Conservation (phyloP, 2,329 filamentous ascomycete species). For the Apiospora marii region DNA sequence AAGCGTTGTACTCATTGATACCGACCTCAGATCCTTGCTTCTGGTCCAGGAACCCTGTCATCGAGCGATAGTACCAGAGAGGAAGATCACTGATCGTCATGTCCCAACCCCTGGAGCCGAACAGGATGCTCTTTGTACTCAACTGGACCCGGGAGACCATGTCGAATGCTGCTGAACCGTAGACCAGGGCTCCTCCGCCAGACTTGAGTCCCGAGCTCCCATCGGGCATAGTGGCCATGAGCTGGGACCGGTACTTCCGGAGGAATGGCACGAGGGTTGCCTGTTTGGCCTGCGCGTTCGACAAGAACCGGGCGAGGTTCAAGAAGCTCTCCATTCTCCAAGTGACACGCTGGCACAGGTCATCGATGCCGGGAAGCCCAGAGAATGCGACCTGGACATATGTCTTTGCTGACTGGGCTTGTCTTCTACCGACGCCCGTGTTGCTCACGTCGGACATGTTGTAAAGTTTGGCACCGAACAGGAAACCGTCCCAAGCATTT, state of each 20-base stretch:
- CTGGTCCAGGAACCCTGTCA: not conserved
- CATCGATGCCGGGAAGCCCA: not conserved
- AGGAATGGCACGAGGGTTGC: not conserved
- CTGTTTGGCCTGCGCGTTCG: not conserved
- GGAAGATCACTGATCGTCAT: not conserved
- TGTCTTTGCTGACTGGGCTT: not conserved
- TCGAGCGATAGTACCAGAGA: not conserved
- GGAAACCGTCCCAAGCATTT: not conserved
- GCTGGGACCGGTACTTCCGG: not conserved
- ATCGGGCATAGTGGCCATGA: not conserved
- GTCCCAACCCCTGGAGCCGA: not conserved
- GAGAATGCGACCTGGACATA: not conserved
- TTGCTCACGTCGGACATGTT: not conserved
- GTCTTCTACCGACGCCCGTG: not conserved
- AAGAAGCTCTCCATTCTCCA: slow-evolving; percentile 11
- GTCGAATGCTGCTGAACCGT: not conserved
- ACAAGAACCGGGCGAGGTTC: not conserved
- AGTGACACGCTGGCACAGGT: not conserved
- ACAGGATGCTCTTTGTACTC: not conserved
- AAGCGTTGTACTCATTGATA: not conserved
- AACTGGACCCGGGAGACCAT: not conserved
- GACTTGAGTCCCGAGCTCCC: not conserved
- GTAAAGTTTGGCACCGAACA: not conserved
- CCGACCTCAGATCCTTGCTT: not conserved
- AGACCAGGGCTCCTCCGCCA: slow-evolving; percentile 9